phyloP scores from a whole-genome alignment of 352 stramenopile genomes.

The Globisporangium abappressorium region DNA sequence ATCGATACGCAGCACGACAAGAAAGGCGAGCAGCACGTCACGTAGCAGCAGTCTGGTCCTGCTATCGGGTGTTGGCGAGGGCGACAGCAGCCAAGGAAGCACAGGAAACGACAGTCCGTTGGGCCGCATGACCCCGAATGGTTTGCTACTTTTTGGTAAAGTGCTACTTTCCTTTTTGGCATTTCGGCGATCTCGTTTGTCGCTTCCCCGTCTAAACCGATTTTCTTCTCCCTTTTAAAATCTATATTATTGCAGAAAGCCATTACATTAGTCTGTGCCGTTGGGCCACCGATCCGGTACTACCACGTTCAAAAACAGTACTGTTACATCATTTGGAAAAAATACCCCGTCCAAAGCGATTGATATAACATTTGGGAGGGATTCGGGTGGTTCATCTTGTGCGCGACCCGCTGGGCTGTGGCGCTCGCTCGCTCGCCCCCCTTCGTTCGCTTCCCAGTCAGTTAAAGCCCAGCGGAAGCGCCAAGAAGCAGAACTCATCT shows the following conservation, averaged over 20 bases:
- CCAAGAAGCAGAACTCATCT: constrained; percentile 1
- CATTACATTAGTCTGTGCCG: not conserved
- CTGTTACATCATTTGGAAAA: not conserved
- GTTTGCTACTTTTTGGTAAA: no score
- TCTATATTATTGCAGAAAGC: not conserved
- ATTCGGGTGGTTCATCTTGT: constrained; percentile 13
- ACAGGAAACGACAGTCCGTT: no score
- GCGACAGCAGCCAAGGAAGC: no score
- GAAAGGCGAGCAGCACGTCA: no score
- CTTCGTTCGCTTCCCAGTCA: constrained; percentile 10
- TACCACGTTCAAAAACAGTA: not conserved
- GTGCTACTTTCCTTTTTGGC: not conserved
- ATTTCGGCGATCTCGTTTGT: constrained; percentile 4
- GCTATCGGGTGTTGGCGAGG: no score
- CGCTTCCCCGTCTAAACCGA: not conserved
- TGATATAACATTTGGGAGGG: not conserved
- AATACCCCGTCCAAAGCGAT: not conserved
- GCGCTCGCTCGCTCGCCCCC: constrained; percentile 6
- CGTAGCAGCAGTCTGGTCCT: no score
- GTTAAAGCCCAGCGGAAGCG: constrained; percentile 1
- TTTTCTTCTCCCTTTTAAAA: not conserved
- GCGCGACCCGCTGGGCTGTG: constrained; percentile 2
- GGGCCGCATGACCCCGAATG: no score
- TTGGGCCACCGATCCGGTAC: not conserved
- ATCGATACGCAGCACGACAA: no score